Conservation (phyloP, 495 filamentous ascomycete species). For the Pseudoneurospora amorphoporcata region DNA sequence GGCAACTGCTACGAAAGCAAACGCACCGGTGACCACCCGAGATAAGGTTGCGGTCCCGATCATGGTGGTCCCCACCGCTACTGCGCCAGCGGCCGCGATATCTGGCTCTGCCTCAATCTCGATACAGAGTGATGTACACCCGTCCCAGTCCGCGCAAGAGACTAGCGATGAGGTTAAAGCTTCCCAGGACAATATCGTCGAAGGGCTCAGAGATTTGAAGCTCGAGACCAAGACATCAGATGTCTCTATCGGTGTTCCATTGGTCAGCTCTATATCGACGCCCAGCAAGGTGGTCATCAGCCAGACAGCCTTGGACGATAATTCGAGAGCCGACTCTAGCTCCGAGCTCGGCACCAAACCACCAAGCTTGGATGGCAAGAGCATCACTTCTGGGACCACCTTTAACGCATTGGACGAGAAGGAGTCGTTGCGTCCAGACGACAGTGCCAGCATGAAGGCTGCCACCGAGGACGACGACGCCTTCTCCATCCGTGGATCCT, state of each 20-base stretch:
- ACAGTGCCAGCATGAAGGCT: slow-evolving; percentile 86
- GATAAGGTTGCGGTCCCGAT: slow-evolving; percentile 1
- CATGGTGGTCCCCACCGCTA: slow-evolving; percentile 3
- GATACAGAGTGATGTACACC: slow-evolving; percentile 4
- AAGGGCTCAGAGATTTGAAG: slow-evolving; percentile 29
- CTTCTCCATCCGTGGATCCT: slow-evolving; percentile 61
- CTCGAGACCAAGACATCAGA: slow-evolving; percentile 30
- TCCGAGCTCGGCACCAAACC: slow-evolving; percentile 71
- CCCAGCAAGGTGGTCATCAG: slow-evolving; percentile 25
- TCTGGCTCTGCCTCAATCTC: background rate
- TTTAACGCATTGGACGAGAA: slow-evolving; percentile 84
- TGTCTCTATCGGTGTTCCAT: slow-evolving; percentile 41
- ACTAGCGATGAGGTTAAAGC: background rate
- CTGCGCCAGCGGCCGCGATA: slow-evolving; percentile 3
- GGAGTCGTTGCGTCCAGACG: slow-evolving; percentile 84
- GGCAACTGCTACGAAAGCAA: slow-evolving; percentile 17
- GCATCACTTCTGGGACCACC: slow-evolving; percentile 79
- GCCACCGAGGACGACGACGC: slow-evolving; percentile 77
- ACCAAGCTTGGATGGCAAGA: slow-evolving; percentile 82
- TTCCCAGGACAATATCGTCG: slow-evolving; percentile 19
- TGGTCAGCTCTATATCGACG: slow-evolving; percentile 20
- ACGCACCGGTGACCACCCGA: background rate
- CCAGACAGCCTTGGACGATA: slow-evolving; percentile 35
- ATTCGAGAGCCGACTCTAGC: slow-evolving; percentile 52
- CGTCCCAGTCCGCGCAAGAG: slow-evolving; percentile 7